A percentile compares a stretch with the other conserved stretches of the same genome.
Evolutionary conservation across 805 yeast species (phyloP).

Genomic region (Hanseniaspora clermontiae): DNA sequence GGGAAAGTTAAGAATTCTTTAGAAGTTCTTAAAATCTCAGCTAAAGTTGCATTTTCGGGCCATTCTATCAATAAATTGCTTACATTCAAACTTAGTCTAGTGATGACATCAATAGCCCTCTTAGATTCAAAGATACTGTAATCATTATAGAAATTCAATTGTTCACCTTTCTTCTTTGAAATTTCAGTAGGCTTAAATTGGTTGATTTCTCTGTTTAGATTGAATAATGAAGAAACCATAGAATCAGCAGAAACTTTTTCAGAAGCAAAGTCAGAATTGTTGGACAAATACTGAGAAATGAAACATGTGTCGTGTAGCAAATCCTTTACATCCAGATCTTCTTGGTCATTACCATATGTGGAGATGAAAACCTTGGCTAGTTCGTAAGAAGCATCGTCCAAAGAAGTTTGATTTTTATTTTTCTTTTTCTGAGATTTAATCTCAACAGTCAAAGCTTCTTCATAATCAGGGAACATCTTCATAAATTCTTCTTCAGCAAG

Average conservation of each 20-base stretch:
- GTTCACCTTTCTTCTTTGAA: slow-evolving; percentile 5
- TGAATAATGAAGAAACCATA: slow-evolving; percentile 29
- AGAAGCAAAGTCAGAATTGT: neutral
- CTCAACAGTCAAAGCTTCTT: slow-evolving; percentile 32
- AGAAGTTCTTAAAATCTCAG: slow-evolving; percentile 49
- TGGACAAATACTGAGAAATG: slow-evolving; percentile 16
- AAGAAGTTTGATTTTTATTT: slow-evolving; percentile 18
- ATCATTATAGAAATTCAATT: slow-evolving; percentile 53
- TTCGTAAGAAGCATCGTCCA: slow-evolving; percentile 36
- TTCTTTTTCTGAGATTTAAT: slow-evolving; percentile 14
- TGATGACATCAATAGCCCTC: slow-evolving; percentile 41
- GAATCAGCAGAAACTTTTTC: slow-evolving; percentile 17
- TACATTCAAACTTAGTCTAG: slow-evolving; percentile 35
- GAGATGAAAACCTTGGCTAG: slow-evolving; percentile 40
- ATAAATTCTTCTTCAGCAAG: slow-evolving; percentile 73
- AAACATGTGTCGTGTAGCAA: slow-evolving; percentile 23
- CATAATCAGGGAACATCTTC: slow-evolving; percentile 77
- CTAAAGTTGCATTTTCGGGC: slow-evolving; percentile 92
- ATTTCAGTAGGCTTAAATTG: slow-evolving; percentile 20
- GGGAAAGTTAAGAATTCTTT: slow-evolving; percentile 55
- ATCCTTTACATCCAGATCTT: slow-evolving; percentile 33
- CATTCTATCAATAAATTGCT: slow-evolving; percentile 46
- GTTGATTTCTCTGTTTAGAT: slow-evolving; percentile 27
- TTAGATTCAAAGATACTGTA: slow-evolving; percentile 47
- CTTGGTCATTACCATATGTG: slow-evolving; percentile 26